Evolutionary conservation across 2,329 filamentous ascomycete species (phyloP).

Genomic region (Endocalyx cinctus): DNA sequence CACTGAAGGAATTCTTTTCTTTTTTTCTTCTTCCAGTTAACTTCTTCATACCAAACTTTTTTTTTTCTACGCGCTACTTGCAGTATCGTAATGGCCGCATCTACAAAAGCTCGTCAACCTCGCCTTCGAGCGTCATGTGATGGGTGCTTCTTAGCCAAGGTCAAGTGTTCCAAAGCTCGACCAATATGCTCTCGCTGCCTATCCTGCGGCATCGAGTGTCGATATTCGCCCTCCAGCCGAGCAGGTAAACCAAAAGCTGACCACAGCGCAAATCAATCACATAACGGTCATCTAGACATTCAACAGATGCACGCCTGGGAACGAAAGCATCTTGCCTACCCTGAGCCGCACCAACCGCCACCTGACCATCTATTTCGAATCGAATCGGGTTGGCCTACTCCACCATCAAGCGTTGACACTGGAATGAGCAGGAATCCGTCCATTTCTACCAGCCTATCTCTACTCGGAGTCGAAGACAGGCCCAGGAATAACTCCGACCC

Average conservation of each 20-base stretch:
- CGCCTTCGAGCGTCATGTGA: conserved; percentile 47
- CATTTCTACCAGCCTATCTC: conserved; percentile 28
- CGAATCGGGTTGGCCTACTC: conserved; percentile 35
- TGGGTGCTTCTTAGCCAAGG: conserved; percentile 51
- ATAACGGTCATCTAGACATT: conserved; percentile 13
- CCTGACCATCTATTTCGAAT: conserved; percentile 31
- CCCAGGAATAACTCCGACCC: conserved; percentile 16
- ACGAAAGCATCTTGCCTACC: conserved; percentile 21
- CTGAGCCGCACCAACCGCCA: conserved; percentile 16
- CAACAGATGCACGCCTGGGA: conserved; percentile 18
- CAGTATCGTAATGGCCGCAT: conserved; percentile 13
- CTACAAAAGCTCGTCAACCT: conserved; percentile 33
- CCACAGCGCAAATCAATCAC: conserved; percentile 11
- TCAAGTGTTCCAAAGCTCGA: conserved; percentile 51
- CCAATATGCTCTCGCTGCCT: conserved; percentile 50
- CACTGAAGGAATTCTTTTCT: too few species aligned
- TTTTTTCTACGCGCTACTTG: conserved; percentile 6
- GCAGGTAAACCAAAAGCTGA: conserved; percentile 44
- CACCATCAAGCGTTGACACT: conserved; percentile 30
- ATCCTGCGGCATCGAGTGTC: conserved; percentile 43
- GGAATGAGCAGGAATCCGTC: conserved; percentile 29
- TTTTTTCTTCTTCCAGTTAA: too few species aligned
- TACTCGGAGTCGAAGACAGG: conserved; percentile 27
- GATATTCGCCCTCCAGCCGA: conserved; percentile 48
- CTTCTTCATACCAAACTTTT: too few species aligned